Percentiles rank a stretch among this genome's conserved stretches.
phyloP scores from a whole-genome alignment of 225 moss, liverwort and hornwort genomes.

The Bryum argenteum region DNA sequence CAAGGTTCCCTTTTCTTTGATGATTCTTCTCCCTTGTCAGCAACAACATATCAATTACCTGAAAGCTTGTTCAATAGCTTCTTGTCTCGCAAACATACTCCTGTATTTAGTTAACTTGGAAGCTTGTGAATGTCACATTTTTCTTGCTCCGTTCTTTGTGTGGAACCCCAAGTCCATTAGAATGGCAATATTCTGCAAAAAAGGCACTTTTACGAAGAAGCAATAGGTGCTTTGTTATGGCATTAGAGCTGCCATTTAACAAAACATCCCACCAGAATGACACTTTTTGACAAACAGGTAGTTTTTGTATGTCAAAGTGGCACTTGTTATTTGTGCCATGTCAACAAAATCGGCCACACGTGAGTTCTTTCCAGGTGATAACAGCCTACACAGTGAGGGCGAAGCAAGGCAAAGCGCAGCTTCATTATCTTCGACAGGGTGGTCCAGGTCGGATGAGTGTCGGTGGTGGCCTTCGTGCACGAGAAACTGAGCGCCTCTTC shows the following conservation, averaged over 20 bases:
- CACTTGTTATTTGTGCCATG: too few species aligned
- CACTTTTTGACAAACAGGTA: too few species aligned
- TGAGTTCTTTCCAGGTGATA: not conserved
- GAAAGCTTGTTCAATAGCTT: not conserved
- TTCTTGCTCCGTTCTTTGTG: not conserved
- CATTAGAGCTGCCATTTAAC: too few species aligned
- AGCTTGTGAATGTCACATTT: not conserved
- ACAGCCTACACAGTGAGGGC: not conserved
- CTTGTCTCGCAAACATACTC: not conserved
- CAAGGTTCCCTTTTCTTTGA: not conserved
- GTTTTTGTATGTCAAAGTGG: too few species aligned
- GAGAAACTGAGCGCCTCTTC: constrained; percentile 3
- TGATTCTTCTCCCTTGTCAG: too few species aligned
- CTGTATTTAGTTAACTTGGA: not conserved
- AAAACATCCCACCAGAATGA: too few species aligned
- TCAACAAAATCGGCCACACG: not conserved
- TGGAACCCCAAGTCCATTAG: not conserved
- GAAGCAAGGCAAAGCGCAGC: constrained; percentile 9
- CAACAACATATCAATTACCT: too few species aligned
- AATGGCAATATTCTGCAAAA: too few species aligned
- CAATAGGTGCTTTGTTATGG: too few species aligned
- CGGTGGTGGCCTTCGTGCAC: not conserved
- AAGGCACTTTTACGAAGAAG: too few species aligned
- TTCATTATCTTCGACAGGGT: constrained; percentile 12
- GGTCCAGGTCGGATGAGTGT: not conserved